A percentile compares a stretch with the other conserved stretches of the same genome.
Evolutionary conservation across 306 rosid species (phyloP).

Genomic region (Lagenaria siceraria): DNA sequence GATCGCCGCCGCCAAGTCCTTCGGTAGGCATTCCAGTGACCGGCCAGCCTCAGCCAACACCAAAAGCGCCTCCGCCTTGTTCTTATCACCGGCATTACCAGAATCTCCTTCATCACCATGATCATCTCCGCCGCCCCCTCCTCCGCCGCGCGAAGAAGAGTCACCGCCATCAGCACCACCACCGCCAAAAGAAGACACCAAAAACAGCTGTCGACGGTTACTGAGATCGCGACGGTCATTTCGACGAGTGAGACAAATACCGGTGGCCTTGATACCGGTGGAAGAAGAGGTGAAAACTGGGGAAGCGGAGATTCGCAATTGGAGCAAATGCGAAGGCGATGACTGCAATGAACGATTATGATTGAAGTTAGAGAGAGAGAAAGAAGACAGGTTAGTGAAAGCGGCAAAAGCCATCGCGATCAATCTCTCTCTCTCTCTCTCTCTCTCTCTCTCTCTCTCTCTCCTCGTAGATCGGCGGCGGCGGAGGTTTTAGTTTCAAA

Average conservation of each 20-base stretch:
- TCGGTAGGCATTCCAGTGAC: conserved; percentile 55
- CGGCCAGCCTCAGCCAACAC: conserved; percentile 57
- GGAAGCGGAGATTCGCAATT: conserved; percentile 12
- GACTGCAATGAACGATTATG: conserved; percentile 15
- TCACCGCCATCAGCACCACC: conserved; percentile 12
- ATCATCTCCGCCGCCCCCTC: conserved; percentile 18
- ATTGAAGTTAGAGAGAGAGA: conserved; percentile 22
- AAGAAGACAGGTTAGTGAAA: conserved; percentile 19
- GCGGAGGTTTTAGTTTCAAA: not conserved
- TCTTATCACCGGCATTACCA: conserved; percentile 26
- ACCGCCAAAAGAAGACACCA: conserved; percentile 10
- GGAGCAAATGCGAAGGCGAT: conserved; percentile 13
- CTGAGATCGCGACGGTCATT: not conserved
- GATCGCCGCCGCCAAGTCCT: conserved; percentile 64
- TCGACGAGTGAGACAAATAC: conserved; percentile 10
- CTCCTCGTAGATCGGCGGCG: not conserved
- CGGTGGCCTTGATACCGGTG: conserved; percentile 9
- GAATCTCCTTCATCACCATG: conserved; percentile 12
- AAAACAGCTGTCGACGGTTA: not conserved
- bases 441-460: not conserved
- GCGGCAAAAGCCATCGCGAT: conserved; percentile 63
- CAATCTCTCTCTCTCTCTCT: not conserved
- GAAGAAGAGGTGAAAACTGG: conserved; percentile 10
- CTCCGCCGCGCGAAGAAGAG: conserved; percentile 17
- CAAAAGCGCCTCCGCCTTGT: conserved; percentile 39